These are phyloP conservation scores for Daldinia caldariorum DNA, from an alignment of 495 filamentous ascomycete genomes.

Conservation along the genomic window DNA sequence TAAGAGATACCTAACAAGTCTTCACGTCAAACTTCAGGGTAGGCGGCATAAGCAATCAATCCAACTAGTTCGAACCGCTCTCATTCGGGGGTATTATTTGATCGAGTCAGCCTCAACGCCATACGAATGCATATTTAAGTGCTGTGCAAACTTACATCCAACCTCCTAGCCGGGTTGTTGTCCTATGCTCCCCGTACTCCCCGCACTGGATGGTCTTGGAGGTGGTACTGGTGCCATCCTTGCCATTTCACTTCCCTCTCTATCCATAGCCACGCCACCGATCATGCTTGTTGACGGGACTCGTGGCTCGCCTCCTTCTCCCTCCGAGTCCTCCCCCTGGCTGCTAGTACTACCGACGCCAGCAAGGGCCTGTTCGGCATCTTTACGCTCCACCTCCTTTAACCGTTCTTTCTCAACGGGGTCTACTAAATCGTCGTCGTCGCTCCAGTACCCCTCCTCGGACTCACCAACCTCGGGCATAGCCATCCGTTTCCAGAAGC, in stretches of 20 bases:
- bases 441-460: constrained; percentile 63
- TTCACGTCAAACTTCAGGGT: background rate
- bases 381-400: constrained; percentile 51
- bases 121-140: constrained; percentile 14
- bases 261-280: constrained; percentile 58
- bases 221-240: constrained; percentile 48
- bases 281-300: constrained; percentile 44
- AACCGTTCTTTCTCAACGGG: constrained; percentile 60
- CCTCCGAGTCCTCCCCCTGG: constrained; percentile 48
- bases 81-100: constrained; percentile 17
- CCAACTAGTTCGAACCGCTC: constrained; percentile 3
- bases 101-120: constrained; percentile 33
- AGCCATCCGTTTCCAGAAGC: constrained; percentile 67
- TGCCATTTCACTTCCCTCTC: constrained; percentile 39
- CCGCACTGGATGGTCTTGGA: constrained; percentile 52
- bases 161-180: constrained; percentile 27
- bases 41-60: constrained; percentile 5
- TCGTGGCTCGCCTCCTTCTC: constrained; percentile 39
- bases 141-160: background rate
- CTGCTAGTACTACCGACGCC: constrained; percentile 42
- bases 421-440: constrained; percentile 66
- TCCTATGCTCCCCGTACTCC: constrained; percentile 44
- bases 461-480: constrained; percentile 59
- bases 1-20: background rate
- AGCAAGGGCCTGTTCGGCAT: constrained; percentile 52